Percentiles rank a stretch among this genome's conserved stretches.
These are phyloP conservation scores for Abelmoschus esculentus DNA, from an alignment of 345 rosid species.

Conservation along the genomic window DNA sequence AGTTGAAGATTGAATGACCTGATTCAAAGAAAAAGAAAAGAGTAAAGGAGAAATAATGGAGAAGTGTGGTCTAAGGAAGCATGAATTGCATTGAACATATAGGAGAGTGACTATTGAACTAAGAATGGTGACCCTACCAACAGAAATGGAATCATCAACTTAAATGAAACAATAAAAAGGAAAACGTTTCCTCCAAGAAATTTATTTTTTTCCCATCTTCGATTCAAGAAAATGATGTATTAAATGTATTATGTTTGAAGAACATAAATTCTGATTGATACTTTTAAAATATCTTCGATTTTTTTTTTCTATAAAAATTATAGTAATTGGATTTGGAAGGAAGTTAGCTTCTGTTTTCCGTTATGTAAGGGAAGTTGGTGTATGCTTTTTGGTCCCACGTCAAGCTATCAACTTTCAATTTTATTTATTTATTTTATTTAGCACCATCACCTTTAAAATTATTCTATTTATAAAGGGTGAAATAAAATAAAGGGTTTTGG, in stretches of 20 bases:
- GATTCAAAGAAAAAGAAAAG: background rate
- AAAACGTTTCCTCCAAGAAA: background rate
- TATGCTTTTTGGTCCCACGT: background rate
- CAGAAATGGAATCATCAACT: no score
- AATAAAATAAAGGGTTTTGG: no score
- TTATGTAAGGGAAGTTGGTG: background rate
- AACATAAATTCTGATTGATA: no score
- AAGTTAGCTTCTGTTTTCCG: background rate
- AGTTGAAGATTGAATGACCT: no score
- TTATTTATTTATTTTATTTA: no score
- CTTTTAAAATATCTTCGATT: no score
- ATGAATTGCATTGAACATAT: background rate
- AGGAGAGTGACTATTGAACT: no score
- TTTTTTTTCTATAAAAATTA: background rate
- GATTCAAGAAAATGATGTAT: background rate
- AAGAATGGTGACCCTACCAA: no score
- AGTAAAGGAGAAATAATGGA: no score
- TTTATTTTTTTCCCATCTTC: background rate
- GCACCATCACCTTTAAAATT: no score
- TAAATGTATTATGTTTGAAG: background rate
- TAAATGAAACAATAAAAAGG: no score
- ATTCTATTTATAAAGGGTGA: no score
- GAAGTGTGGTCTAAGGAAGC: slow-evolving; percentile 4
- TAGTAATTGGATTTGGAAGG: background rate
- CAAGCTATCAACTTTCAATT: background rate